phyloP scores from a whole-genome alignment of 805 yeast genomes.

The Candida succiphila region DNA sequence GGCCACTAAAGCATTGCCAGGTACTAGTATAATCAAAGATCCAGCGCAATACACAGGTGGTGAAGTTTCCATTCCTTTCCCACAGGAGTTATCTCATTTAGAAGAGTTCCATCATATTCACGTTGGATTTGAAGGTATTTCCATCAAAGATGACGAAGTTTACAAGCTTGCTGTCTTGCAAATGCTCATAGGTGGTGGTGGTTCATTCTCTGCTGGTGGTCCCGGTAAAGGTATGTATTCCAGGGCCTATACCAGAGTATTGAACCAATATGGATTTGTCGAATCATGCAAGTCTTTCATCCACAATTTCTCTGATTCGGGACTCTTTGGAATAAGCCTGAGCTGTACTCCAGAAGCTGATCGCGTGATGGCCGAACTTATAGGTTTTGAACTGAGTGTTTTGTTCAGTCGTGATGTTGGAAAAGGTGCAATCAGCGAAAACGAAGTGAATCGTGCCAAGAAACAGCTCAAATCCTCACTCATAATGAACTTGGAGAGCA shows the following conservation, averaged over 20 bases:
- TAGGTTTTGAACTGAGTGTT: conserved; percentile 50
- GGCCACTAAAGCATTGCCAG: conserved; percentile 14
- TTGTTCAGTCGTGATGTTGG: conserved; percentile 33
- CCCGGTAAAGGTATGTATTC: conserved; percentile 99
- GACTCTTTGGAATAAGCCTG: conserved; percentile 81
- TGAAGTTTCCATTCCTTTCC: conserved; percentile 40
- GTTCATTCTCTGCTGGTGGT: conserved; percentile 96
- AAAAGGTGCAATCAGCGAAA: conserved; percentile 51
- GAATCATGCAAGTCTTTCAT: conserved; percentile 85
- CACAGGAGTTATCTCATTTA: conserved; percentile 48
- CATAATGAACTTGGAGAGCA: conserved; percentile 87
- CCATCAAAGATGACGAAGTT: conserved; percentile 75
- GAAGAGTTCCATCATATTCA: conserved; percentile 82
- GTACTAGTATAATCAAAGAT: conserved; percentile 18
- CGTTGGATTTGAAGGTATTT: conserved; percentile 80
- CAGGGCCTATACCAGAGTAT: conserved; percentile 79
- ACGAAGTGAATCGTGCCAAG: conserved; percentile 82
- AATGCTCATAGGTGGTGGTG: conserved; percentile 91
- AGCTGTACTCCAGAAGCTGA: conserved; percentile 85
- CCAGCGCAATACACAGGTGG: conserved; percentile 53
- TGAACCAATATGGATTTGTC: conserved; percentile 84
- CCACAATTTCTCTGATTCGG: conserved; percentile 84
- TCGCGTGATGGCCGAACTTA: conserved; percentile 69
- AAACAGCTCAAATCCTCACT: conserved; percentile 82
- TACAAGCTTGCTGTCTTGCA: conserved; percentile 88